Evolutionary conservation across 1,284 basidiomycete species (phyloP).

Genomic region (Hemileccinum hortonii): DNA sequence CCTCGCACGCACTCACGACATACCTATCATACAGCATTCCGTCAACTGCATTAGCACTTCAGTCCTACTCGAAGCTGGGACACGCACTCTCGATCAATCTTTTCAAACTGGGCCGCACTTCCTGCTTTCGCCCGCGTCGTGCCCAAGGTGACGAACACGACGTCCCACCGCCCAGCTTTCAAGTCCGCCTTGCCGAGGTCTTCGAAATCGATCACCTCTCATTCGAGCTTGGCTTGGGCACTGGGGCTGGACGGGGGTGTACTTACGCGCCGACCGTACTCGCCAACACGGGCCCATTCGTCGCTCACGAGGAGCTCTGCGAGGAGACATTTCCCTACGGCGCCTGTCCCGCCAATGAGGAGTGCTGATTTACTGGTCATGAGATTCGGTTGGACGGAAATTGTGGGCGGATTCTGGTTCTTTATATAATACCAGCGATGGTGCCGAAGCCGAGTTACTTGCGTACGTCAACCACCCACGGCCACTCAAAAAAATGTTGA

Average conservation of each 20-base stretch:
- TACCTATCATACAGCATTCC: slow-evolving; percentile 44
- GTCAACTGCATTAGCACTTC: too few species aligned
- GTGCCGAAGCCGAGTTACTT: too few species aligned
- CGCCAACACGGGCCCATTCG: slow-evolving; percentile 56
- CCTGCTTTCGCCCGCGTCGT: slow-evolving; percentile 63
- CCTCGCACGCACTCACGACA: slow-evolving; percentile 67
- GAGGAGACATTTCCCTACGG: slow-evolving; percentile 56
- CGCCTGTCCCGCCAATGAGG: slow-evolving; percentile 66
- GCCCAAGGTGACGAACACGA: slow-evolving; percentile 63
- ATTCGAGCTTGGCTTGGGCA: slow-evolving; percentile 47
- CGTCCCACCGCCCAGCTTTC: slow-evolving; percentile 60
- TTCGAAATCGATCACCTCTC: slow-evolving; percentile 67
- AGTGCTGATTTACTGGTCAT: slow-evolving; percentile 46
- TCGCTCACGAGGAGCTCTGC: slow-evolving; percentile 53
- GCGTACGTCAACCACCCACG: too few species aligned
- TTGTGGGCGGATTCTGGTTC: too few species aligned
- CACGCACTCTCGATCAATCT: slow-evolving; percentile 71
- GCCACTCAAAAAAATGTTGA: too few species aligned
- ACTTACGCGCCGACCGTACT: slow-evolving; percentile 64
- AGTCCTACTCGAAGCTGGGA: background rate
- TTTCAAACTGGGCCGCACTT: slow-evolving; percentile 62
- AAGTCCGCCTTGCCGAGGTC: slow-evolving; percentile 53
- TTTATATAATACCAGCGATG: too few species aligned
- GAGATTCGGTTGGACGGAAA: background rate
- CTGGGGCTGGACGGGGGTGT: slow-evolving; percentile 21